Percentiles rank a stretch among this genome's conserved stretches.
Conservation (phyloP, 129 eudicot species). For the Pseudognaphalium luteoalbum region DNA sequence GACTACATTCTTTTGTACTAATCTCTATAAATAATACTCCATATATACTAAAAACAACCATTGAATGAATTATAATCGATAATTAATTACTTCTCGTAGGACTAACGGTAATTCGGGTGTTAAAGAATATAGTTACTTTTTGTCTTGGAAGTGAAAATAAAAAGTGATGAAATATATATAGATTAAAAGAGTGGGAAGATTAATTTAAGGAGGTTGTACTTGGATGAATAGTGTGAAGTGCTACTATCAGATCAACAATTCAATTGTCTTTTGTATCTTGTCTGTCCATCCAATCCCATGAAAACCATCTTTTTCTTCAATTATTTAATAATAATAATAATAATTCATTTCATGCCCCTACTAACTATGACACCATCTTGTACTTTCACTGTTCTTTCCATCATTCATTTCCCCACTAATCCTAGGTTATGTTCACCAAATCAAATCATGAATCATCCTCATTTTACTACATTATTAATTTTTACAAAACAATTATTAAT, state of each 20-base stretch:
- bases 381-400: slow-evolving; percentile 20
- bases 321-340: not conserved
- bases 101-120: not conserved
- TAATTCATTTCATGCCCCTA: not conserved
- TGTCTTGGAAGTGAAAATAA: not conserved
- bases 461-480: not conserved
- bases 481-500: not conserved
- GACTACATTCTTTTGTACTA: too few relatives aligned
- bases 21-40: too few relatives aligned
- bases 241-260: slow-evolving; percentile 40
- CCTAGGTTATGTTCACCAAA: slow-evolving; percentile 1
- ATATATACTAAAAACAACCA: too few relatives aligned
- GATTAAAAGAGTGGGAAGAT: not conserved
- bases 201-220: slow-evolving; percentile 22
- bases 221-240: slow-evolving; percentile 30
- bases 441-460: not conserved
- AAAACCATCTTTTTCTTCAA: not conserved
- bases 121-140: not conserved
- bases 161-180: not conserved
- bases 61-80: too few relatives aligned
- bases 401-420: slow-evolving; percentile 5
- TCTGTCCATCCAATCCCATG: slow-evolving; percentile 32
- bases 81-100: not conserved
- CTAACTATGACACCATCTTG: slow-evolving; percentile 22
- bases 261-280: slow-evolving; percentile 31